Percentiles rank a stretch among this genome's conserved stretches.
phyloP scores from a whole-genome alignment of 1,139 yeast genomes.

The Lipomyces yarrowii region DNA sequence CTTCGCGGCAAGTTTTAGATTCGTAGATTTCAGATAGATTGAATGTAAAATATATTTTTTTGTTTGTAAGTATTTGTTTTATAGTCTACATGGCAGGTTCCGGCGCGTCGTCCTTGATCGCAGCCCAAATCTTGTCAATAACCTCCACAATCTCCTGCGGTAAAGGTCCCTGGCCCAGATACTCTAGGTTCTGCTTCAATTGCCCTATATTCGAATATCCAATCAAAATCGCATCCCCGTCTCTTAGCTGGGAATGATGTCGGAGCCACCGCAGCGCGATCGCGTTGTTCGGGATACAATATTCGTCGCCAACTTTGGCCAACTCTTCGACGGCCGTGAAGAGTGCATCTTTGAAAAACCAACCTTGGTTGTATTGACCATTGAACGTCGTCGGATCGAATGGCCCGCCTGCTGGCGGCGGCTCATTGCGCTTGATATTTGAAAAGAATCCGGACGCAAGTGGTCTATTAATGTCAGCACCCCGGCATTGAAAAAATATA shows the following conservation, averaged over 20 bases:
- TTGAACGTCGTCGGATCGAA: conserved; percentile 25
- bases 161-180: conserved; percentile 34
- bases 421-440: conserved; percentile 26
- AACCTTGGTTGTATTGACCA: conserved; percentile 31
- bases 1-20: conserved; percentile 64
- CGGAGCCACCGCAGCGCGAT: conserved; percentile 37
- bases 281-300: conserved; percentile 32
- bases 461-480: conserved; percentile 30
- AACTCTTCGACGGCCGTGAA: conserved; percentile 34
- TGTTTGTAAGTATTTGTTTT: no score
- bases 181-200: conserved; percentile 33
- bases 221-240: conserved; percentile 36
- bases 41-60: background rate
- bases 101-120: conserved; percentile 35
- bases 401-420: conserved; percentile 34
- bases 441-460: conserved; percentile 39
- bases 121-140: conserved; percentile 35
- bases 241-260: conserved; percentile 33
- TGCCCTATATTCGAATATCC: conserved; percentile 35
- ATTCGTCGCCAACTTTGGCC: conserved; percentile 30
- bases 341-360: conserved; percentile 33
- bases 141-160: conserved; percentile 32
- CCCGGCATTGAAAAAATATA: no score
- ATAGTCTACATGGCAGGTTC: conserved; percentile 2
- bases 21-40: background rate